phyloP scores from a whole-genome alignment of 2,329 filamentous ascomycete species.

The Talaromyces sp. region DNA sequence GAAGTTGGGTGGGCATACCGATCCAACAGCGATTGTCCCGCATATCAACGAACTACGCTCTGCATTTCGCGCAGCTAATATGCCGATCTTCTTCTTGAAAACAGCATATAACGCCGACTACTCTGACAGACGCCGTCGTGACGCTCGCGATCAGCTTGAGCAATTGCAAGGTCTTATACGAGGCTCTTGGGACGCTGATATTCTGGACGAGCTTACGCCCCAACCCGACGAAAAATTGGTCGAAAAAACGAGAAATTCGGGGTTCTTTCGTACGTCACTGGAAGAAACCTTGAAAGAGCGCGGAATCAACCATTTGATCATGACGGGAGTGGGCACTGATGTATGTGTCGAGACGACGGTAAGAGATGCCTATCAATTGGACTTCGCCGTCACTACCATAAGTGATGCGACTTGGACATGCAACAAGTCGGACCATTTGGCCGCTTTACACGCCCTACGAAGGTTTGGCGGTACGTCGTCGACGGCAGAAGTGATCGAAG shows the following conservation, averaged over 20 bases:
- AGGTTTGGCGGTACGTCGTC: conserved; percentile 9
- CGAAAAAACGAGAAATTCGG: conserved; percentile 58
- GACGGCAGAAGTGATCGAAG: conserved; percentile 13
- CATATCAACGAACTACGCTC: conserved; percentile 14
- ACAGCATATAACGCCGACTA: conserved; percentile 14
- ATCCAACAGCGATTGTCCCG: conserved; percentile 15
- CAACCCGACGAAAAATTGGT: conserved; percentile 52
- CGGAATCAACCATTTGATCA: conserved; percentile 56
- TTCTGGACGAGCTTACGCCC: conserved; percentile 54
- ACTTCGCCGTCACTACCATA: conserved; percentile 14
- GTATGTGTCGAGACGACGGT: conserved; percentile 15
- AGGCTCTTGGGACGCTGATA: conserved; percentile 31
- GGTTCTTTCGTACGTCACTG: conserved; percentile 56
- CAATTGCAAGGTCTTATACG: conserved; percentile 13
- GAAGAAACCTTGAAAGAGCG: conserved; percentile 52
- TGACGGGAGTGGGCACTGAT: conserved; percentile 57
- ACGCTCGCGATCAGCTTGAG: conserved; percentile 4
- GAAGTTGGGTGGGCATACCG: conserved; percentile 8
- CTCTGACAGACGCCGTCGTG: conserved; percentile 13
- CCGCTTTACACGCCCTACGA: conserved; percentile 15
- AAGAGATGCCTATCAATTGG: conserved; percentile 15
- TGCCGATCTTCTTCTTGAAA: conserved; percentile 12
- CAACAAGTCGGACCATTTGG: conserved; percentile 10
- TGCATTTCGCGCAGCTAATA: conserved; percentile 12
- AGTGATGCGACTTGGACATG: conserved; percentile 15